phyloP scores from a whole-genome alignment of 2,329 filamentous ascomycete species.

The Beauveria sp. region DNA sequence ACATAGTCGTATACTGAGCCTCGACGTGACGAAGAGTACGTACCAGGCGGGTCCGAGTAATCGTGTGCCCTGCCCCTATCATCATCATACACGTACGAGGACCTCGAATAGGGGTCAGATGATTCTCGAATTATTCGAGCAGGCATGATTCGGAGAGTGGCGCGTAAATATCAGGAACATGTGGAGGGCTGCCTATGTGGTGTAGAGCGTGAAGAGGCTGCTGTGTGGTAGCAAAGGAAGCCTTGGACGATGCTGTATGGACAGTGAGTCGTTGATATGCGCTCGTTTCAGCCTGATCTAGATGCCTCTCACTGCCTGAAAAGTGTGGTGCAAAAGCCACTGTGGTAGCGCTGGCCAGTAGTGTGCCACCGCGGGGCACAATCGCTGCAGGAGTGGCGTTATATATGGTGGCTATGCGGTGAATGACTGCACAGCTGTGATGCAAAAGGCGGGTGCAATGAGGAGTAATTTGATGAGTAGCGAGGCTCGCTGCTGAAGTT shows the following conservation, averaged over 20 bases:
- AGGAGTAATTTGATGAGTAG: neutral
- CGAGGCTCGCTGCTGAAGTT: neutral
- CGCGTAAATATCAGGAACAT: conserved; percentile 3
- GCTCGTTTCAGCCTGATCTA: conserved; percentile 6
- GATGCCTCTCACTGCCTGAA: neutral
- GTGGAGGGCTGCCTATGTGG: neutral
- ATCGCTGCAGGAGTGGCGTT: conserved; percentile 1
- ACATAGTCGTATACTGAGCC: conserved; percentile 6
- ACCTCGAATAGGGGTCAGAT: conserved; percentile 1
- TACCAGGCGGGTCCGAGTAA: neutral
- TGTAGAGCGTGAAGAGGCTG: neutral
- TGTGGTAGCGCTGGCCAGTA: neutral
- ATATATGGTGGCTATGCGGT: conserved; percentile 6
- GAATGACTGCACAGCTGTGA: neutral
- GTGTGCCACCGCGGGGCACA: conserved; percentile 2
- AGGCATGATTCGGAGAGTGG: conserved; percentile 1
- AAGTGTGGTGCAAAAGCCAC: neutral
- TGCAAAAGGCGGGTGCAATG: neutral
- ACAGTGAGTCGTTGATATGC: neutral
- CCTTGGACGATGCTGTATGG: neutral
- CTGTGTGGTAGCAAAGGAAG: neutral
- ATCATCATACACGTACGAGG: conserved; percentile 5
- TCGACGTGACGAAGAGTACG: conserved; percentile 3
- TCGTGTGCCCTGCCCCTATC: neutral
- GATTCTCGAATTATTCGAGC: conserved; percentile 5